Evolutionary conservation across 2,329 filamentous ascomycete genomes (phyloP).

Genomic region (Colletotrichum tamarilloi): DNA sequence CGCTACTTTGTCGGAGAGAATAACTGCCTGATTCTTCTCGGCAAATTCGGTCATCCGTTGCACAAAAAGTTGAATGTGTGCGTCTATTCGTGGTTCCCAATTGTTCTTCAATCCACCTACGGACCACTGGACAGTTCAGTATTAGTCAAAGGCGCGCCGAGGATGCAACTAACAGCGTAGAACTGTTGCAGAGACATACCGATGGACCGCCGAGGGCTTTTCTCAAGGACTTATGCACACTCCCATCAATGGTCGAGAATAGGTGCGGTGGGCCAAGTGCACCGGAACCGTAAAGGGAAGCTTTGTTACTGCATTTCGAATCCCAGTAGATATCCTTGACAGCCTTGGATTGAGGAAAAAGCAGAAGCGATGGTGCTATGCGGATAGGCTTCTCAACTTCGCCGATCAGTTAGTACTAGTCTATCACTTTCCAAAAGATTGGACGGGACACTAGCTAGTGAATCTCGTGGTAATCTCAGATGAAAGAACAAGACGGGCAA

Average conservation of each 20-base stretch:
- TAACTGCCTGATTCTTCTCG: neutral
- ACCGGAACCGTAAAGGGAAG: constrained; percentile 3
- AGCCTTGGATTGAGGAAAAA: constrained; percentile 17
- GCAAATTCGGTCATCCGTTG: constrained; percentile 16
- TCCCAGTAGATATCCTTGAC: constrained; percentile 23
- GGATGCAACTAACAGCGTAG: neutral
- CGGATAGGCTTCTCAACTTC: constrained; percentile 23
- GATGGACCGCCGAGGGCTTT: constrained; percentile 18
- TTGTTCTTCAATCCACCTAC: constrained; percentile 20
- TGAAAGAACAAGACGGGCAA: neutral
- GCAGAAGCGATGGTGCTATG: constrained; percentile 6
- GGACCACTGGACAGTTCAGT: neutral
- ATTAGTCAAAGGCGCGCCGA: neutral
- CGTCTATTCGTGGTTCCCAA: constrained; percentile 21
- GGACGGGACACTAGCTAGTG: neutral
- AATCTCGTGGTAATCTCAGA: too few relatives aligned
- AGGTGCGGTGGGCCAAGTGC: constrained; percentile 18
- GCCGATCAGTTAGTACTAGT: neutral
- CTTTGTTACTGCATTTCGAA: constrained; percentile 19
- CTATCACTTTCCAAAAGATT: neutral
- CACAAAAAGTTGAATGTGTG: constrained; percentile 17
- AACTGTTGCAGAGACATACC: neutral
- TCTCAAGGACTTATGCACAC: neutral
- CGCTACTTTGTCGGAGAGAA: constrained; percentile 23
- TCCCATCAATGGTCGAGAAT: constrained; percentile 17